Evolutionary conservation across 225 moss, liverwort and hornwort species (phyloP).

Genomic region (Sphagnum contortum): DNA sequence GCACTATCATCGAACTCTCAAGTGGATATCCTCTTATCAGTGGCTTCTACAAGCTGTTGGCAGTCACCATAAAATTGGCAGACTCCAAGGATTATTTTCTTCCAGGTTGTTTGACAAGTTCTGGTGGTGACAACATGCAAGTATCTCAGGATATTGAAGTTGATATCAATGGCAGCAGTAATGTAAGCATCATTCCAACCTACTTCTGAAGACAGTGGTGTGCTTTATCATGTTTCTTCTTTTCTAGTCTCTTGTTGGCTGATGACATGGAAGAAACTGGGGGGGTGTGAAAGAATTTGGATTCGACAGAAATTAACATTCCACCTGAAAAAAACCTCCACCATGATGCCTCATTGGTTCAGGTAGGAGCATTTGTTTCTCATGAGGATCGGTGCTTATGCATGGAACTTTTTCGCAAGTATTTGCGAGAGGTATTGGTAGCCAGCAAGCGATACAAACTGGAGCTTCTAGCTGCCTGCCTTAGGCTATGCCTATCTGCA

Average conservation of each 20-base stretch:
- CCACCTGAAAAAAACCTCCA: no score
- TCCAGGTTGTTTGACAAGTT: no score
- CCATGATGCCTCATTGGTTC: neutral
- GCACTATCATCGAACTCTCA: constrained; percentile 75
- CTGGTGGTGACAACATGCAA: no score
- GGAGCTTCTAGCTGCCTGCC: constrained; percentile 83
- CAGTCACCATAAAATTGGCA: constrained; percentile 58
- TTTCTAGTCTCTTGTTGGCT: no score
- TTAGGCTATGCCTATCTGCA: constrained; percentile 78
- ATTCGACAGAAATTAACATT: no score
- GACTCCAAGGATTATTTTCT: constrained; percentile 55
- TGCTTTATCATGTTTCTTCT: no score
- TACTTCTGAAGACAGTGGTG: no score
- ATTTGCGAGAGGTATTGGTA: constrained; percentile 75
- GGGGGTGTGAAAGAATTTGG: no score
- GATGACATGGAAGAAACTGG: no score
- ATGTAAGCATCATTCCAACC: no score
- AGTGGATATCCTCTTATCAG: constrained; percentile 81
- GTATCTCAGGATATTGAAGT: no score
- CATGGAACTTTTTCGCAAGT: constrained; percentile 61
- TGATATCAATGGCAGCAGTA: no score
- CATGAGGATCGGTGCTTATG: constrained; percentile 53
- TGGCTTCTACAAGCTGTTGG: constrained; percentile 84
- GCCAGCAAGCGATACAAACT: constrained; percentile 87
- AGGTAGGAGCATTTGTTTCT: constrained; percentile 15